Base-by-base conservation (phyloP, 2,329 filamentous ascomycete species). In the Claviceps sorghi region DNA sequence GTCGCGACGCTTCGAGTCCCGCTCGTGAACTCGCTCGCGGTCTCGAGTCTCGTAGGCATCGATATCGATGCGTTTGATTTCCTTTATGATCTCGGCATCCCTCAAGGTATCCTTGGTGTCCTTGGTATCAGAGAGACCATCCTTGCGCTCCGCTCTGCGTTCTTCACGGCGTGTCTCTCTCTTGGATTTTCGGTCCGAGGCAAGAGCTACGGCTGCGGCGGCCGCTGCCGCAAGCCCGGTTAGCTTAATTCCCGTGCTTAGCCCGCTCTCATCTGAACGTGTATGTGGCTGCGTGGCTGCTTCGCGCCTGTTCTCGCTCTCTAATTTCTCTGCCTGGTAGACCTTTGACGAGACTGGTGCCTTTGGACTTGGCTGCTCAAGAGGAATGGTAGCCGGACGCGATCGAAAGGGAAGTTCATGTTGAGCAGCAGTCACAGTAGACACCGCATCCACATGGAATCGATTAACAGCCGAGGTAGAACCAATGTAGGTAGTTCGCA, bases 281-380 rank as follows among this genome's bases (percentile, higher is more conserved):
- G 61, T 62, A 40, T 60, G 63, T 19, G 57, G 53, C 21, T 58
- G 52, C 50, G 64, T 51, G 21, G 45, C 65, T 11, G 63, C 59
- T 22, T 69, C 66, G 17, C 60, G 65, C 34, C 62, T 66, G 38
- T 60, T 64, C 32, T 68, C 69, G 49, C 65, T 60, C 30, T 69
- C 67, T 30, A 67, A 57, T 46, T 64, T 68, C 41, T 69, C 67
- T 36, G 75, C 69, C 48, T 81, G 76, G 59, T 88, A 86, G 1
- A 90, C 75, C 19, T 78, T 78, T 55, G 78, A 77, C 40, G 83
- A 82, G 2, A 94, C 80, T 0, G 86, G 87, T 2, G 78, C 74
- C 54, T 87, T 77, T 2, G 90, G 90, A 59, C 89, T 84, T 2
- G 90, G 90, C 60, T 95, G 88, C 64, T 93, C 85, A n/a, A 96